phyloP scores from a whole-genome alignment of 1,284 basidiomycete species.

The Pseudozyma tsukubaensis region DNA sequence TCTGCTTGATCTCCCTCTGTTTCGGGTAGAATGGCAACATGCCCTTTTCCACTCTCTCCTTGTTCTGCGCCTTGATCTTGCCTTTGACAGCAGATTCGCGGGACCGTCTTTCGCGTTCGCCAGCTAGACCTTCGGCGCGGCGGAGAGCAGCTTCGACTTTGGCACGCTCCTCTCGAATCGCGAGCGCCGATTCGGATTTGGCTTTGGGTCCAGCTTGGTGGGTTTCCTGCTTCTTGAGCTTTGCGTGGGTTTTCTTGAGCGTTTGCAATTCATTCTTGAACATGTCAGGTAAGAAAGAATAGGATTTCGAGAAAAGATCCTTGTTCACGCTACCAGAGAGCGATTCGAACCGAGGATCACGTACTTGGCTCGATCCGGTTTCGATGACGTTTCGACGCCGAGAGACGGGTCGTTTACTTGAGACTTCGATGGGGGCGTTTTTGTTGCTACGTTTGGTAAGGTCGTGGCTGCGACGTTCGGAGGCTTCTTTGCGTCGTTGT shows the following conservation, averaged over 20 bases:
- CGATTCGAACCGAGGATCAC: slow-evolving; percentile 89
- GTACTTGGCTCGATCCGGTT: slow-evolving; percentile 75
- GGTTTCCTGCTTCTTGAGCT: slow-evolving; percentile 77
- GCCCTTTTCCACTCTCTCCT: slow-evolving; percentile 62
- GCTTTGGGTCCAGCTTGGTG: slow-evolving; percentile 77
- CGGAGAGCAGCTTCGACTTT: slow-evolving; percentile 83
- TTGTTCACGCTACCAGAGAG: slow-evolving; percentile 78
- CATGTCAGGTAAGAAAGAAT: slow-evolving; percentile 80
- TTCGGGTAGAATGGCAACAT: slow-evolving; percentile 81
- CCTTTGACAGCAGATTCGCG: slow-evolving; percentile 72
- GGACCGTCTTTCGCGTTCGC: slow-evolving; percentile 78
- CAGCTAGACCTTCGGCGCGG: slow-evolving; percentile 76
- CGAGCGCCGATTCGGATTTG: slow-evolving; percentile 71
- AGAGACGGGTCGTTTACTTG: slow-evolving; percentile 86
- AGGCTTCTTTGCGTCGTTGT: slow-evolving; percentile 15
- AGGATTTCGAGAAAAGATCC: slow-evolving; percentile 79
- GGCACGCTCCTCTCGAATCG: slow-evolving; percentile 76
- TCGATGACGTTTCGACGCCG: slow-evolving; percentile 82
- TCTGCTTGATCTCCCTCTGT: slow-evolving; percentile 74
- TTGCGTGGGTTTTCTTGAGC: slow-evolving; percentile 77
- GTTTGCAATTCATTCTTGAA: slow-evolving; percentile 78
- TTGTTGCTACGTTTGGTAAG: slow-evolving; percentile 78
- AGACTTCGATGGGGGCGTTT: slow-evolving; percentile 88
- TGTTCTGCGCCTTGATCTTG: slow-evolving; percentile 68
- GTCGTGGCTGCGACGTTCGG: slow-evolving; percentile 26